Conservation (phyloP, 2,329 filamentous ascomycete species). For the Exophiala dermatitidis region DNA sequence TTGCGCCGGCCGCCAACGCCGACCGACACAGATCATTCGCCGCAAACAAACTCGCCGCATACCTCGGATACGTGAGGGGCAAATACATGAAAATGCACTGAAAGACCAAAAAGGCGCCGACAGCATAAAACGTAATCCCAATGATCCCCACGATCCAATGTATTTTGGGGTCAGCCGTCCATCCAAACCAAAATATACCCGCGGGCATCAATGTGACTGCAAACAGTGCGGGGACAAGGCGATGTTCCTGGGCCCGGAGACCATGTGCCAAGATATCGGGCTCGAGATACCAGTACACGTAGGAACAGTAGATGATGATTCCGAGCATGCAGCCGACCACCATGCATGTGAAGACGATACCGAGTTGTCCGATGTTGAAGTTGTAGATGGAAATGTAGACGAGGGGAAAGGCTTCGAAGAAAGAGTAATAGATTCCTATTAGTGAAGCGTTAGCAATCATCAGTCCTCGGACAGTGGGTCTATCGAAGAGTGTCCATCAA, state of each 20-base stretch:
- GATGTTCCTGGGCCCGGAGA: slow-evolving; percentile 47
- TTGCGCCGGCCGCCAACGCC: slow-evolving; percentile 31
- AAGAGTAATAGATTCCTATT: slow-evolving; percentile 39
- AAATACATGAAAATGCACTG: slow-evolving; percentile 29
- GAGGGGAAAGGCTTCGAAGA: slow-evolving; percentile 61
- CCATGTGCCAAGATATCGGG: slow-evolving; percentile 45
- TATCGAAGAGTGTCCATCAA: too few species aligned
- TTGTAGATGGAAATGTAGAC: slow-evolving; percentile 55
- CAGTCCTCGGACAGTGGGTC: too few species aligned
- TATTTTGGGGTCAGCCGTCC: slow-evolving; percentile 28
- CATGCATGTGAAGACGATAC: slow-evolving; percentile 56
- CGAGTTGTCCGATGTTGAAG: slow-evolving; percentile 53
- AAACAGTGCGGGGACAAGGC: slow-evolving; percentile 47
- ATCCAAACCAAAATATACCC: slow-evolving; percentile 51
- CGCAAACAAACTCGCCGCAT: slow-evolving; percentile 28
- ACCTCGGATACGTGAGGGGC: slow-evolving; percentile 26
- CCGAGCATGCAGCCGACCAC: slow-evolving; percentile 52
- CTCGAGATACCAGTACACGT: slow-evolving; percentile 46
- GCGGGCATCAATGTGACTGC: slow-evolving; percentile 47
- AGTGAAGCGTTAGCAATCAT: not conserved
- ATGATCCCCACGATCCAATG: slow-evolving; percentile 33
- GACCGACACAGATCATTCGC: slow-evolving; percentile 29
- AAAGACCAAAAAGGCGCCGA: slow-evolving; percentile 24
- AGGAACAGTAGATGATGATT: slow-evolving; percentile 44
- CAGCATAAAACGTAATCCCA: slow-evolving; percentile 21